Evolutionary conservation across 2,329 filamentous ascomycete species (phyloP), one percentile per base, ranked within the genome.

Genomic region (Penicillium sp.): DNA sequence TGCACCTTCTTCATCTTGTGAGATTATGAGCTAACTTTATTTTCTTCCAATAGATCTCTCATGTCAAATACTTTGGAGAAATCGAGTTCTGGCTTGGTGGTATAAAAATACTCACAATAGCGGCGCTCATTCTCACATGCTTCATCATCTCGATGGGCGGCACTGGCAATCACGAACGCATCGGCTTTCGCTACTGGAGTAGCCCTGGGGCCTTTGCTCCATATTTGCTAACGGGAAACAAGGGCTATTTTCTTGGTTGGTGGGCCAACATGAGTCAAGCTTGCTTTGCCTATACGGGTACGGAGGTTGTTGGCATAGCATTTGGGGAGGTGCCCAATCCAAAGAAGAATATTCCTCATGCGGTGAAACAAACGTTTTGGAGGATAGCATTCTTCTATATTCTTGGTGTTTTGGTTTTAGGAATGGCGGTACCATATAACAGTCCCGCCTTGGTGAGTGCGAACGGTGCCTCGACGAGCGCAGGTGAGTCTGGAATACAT

Each of bases 331-430:
- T 83, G 75, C 72, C 80, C 59, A 78, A 71, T 12, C 83, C 80
- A 1, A 76, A 82, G 16, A 74, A 77, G 45, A 84, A 84, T 60
- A 73, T 87, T 5, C 83, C 83, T 14, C 80, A 74, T n/a, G 84
- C 83, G 1, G 81, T 80, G 0, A 76, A 79, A 18, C 76, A 80
- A 9, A 84, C 81, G 67, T 83, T 86, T 69, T 84, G 79, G 66
- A 83, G 84, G 12, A 74, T 86, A 12, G 70, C 84, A 12, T 75
- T 84, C 67, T 85, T 86, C 73, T 86, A 85, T 66, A 74, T 85
- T 54, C 70, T 80, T 5, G 77, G 75, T 3, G 79, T 83, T 2
- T 70, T 86, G 2, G 79, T 81, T n/a, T 85, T 86, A 51, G 80
- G 82, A 43, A 77, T 86, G 35, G 83, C 83, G 53, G 81, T 80